Evolutionary conservation across 495 filamentous ascomycete species (phyloP).

Genomic region (Amphirosellinia nigrospora): DNA sequence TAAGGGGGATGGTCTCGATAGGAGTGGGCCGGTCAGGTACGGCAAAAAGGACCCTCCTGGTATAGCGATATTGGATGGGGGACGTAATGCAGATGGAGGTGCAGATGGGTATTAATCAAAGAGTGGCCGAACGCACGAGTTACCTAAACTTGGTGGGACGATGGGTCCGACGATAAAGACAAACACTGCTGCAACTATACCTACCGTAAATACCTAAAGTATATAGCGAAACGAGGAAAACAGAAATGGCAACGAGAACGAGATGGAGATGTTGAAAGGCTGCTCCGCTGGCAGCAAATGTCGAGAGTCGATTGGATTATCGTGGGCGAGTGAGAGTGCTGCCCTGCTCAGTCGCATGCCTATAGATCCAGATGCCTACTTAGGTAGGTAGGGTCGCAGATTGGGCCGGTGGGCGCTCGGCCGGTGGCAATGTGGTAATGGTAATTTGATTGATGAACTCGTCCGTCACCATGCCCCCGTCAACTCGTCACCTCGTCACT

Average conservation of each 20-base stretch:
- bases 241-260: background rate
- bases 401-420: constrained; percentile 8
- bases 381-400: background rate
- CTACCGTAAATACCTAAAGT: too few relatives aligned
- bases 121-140: constrained; percentile 4
- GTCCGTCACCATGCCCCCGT: too few relatives aligned
- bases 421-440: background rate
- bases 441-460: too few relatives aligned
- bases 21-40: constrained; percentile 26
- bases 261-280: background rate
- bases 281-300: constrained; percentile 2
- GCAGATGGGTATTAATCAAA: background rate
- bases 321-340: background rate
- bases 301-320: constrained; percentile 11
- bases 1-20: constrained; percentile 20
- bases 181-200: constrained; percentile 1
- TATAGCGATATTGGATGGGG: background rate
- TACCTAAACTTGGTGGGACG: background rate
- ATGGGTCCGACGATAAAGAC: background rate
- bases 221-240: background rate
- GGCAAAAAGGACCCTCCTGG: constrained; percentile 8
- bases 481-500: too few relatives aligned
- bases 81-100: background rate
- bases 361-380: background rate
- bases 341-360: background rate